Evolutionary conservation across 352 stramenopile species (phyloP), one percentile per base, ranked within the genome.

Genomic region (Phytophthora crassamura): DNA sequence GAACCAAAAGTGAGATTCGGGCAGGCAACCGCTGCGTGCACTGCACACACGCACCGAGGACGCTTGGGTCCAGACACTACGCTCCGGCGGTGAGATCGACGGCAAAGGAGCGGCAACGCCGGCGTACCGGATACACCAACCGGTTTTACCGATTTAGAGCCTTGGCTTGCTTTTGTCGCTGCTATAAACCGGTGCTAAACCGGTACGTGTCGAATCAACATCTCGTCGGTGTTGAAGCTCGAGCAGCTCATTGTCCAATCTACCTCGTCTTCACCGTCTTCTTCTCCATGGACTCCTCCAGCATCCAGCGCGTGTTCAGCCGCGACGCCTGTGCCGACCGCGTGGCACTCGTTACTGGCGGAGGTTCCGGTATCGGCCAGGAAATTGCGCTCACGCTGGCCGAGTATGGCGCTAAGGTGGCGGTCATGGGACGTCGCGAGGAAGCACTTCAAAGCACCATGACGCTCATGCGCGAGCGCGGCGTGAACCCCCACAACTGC

Each of bases 291-390:
- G 73, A 91, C 72, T 68, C 82, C 9, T 47, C 75, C 15, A 73
- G 43, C 12, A 80, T 91, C 41, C 50, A 72, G 12, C 73, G 72
- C 33, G 76, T 88, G 28, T 94, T 94, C 65, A 70, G 78, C 41
- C 56, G 62, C 28, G 78, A 89, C 52, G 81, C 63, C 18, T 82
- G 81, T 48, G 48, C 38, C n/a, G 84, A 77, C 34, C 79, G 80
- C 38, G 93, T 98, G 41, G 95, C 88, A 43, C 79, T 98, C 30
- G 79, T 98, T 7, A 99, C 96, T 1, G 96, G 96, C 46, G 96
- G 96, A 15, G 95, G 94, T 35, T 98, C 93, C 15, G 96, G 94
- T 70, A 94, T 99, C 59, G 94, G 96, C 36, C 98, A 97, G 71
- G 94, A 98, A 75, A 97, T 98, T 55, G 91, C 92, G 10, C 75